Evolutionary conservation across 768 basidiomycete genomes (phyloP), one percentile per base, ranked within the genome.

Genomic region (Rhodotorula kratochvilovae): DNA sequence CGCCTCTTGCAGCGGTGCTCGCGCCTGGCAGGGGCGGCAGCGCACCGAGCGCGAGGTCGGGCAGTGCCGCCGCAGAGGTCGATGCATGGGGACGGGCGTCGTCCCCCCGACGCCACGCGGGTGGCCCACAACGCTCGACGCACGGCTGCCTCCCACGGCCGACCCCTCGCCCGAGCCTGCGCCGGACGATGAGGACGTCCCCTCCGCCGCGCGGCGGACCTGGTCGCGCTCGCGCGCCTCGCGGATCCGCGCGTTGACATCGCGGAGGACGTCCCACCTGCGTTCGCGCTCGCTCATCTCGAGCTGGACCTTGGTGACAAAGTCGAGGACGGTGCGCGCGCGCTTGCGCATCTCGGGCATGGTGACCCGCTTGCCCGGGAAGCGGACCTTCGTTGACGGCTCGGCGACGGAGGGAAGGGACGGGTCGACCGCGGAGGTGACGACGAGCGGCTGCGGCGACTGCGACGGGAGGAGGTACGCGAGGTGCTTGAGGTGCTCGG

Each of bases 281-380:
- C 71, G 67, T 5, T 53, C 56, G 43, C 61, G 58, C 53, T 78
- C 78, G 58, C 42, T 43, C 58, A 59, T 59, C 58, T 59, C 58
- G 23, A 70, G 42, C 60, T 72, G 79, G n/a, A 81, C 90, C 67
- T 91, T 84, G 39, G 89, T 90, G n/a, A 96, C 91, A 87, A 90
- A 97, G 77, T 96, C 94, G 29, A 95, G 87, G 59, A 98, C 84
- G 54, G 89, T 86, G 46, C 91, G 85, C 33, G 95, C 91, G 35
- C 95, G 87, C 82, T 96, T 96, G 80, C 92, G 90, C 92, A 98
- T 95, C 80, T 97, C 95, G 29, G 88, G 89, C n/a, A 95, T 89
- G 76, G 93, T 96, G 86, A 88, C 93, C 62, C 95, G 85, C 81
- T 94, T 93, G 74, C 87, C 87, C 2, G 94, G 95, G 89, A 91